A percentile compares a stretch with the other conserved stretches of the same genome.
Conservation (phyloP, 441 rosid species). For the Corymbia citriodora region DNA sequence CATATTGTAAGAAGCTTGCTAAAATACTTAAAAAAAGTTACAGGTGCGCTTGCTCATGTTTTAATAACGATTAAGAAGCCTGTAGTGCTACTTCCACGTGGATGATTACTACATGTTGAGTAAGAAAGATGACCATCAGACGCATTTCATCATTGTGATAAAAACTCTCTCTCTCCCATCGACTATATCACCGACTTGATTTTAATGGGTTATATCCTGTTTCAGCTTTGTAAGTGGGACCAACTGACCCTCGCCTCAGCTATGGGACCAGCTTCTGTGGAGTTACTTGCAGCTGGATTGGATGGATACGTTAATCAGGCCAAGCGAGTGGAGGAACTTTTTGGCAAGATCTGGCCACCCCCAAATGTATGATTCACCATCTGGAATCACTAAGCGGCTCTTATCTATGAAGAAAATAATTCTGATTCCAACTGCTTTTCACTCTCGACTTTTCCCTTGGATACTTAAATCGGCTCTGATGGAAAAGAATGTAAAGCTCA, state of each 20-base stretch:
- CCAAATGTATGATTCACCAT: constrained; percentile 59
- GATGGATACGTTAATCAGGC: constrained; percentile 72
- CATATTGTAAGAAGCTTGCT: background rate
- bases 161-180: background rate
- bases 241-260: constrained; percentile 76
- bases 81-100: background rate
- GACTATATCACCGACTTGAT: background rate
- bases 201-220: background rate
- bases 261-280: constrained; percentile 92
- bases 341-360: constrained; percentile 96
- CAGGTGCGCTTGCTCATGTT: background rate
- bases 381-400: background rate
- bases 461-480: background rate
- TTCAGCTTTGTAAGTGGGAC: constrained; percentile 77
- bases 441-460: background rate
- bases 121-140: background rate
- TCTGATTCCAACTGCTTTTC: background rate
- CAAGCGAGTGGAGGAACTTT: constrained; percentile 67
- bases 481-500: background rate
- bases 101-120: background rate
- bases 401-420: background rate
- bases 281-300: constrained; percentile 74
- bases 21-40: background rate
- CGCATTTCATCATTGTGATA: background rate
- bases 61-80: too few species aligned